Percentiles rank a stretch among this genome's conserved stretches.
These are phyloP conservation scores for Davidsoniella eucalypti DNA, from an alignment of 2,329 filamentous ascomycete genomes.

Conservation along the genomic window DNA sequence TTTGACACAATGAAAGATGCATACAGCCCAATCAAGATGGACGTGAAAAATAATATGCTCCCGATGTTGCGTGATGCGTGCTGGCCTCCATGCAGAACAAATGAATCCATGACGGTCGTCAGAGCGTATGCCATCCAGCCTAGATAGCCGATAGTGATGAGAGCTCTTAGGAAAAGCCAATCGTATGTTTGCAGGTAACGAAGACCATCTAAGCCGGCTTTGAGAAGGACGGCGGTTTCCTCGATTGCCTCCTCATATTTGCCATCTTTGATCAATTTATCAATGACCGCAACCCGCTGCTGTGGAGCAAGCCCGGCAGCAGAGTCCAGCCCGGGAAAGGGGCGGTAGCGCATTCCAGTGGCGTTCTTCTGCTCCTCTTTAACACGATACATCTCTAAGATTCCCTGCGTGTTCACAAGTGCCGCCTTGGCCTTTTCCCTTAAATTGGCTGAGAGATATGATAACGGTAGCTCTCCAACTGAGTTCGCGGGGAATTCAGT, in stretches of 20 bases:
- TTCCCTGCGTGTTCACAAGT: constrained; percentile 67
- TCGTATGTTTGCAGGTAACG: constrained; percentile 96
- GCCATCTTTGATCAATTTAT: constrained; percentile 46
- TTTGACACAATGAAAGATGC: constrained; percentile 64
- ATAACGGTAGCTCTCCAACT: constrained; percentile 77
- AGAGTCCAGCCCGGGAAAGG: constrained; percentile 55
- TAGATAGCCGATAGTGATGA: constrained; percentile 80
- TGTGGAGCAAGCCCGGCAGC: constrained; percentile 42
- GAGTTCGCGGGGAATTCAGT: constrained; percentile 90
- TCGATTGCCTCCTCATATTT: constrained; percentile 63
- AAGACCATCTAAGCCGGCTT: constrained; percentile 62
- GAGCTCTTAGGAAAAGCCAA: constrained; percentile 82
- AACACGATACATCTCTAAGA: constrained; percentile 89
- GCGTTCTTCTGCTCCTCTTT: constrained; percentile 76
- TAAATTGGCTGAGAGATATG: constrained; percentile 56
- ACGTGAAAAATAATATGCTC: constrained; percentile 53
- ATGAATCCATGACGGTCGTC: constrained; percentile 73
- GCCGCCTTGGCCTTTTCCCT: constrained; percentile 71
- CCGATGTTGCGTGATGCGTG: constrained; percentile 44
- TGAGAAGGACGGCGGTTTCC: constrained; percentile 60
- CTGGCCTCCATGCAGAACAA: constrained; percentile 60
- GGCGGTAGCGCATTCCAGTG: constrained; percentile 59
- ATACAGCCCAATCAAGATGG: constrained; percentile 57
- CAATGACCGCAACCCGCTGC: constrained; percentile 50
- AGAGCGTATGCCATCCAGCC: constrained; percentile 92